phyloP scores from a whole-genome alignment of 2,329 filamentous ascomycete genomes.

The Hymenoscyphus linearis region DNA sequence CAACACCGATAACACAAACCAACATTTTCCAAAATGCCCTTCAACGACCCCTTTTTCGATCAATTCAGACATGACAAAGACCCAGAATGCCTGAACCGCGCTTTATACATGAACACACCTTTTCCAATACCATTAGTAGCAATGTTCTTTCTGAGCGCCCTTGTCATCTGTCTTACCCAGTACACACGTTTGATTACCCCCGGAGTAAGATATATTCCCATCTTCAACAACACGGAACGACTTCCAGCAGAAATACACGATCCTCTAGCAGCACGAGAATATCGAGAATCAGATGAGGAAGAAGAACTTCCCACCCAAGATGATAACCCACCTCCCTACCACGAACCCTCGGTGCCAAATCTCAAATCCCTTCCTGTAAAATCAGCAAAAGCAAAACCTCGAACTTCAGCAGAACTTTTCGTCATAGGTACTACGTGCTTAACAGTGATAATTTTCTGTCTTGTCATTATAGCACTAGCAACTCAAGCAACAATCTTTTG shows the following conservation, averaged over 20 bases:
- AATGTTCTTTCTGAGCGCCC: background rate
- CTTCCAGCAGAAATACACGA: too few species aligned
- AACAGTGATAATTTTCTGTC: background rate
- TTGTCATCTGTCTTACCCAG: background rate
- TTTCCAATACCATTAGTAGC: background rate
- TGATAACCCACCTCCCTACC: background rate
- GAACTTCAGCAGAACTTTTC: background rate
- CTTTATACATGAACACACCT: background rate
- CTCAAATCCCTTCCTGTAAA: background rate
- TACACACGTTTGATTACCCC: background rate
- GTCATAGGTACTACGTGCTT: background rate
- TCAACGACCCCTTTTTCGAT: background rate
- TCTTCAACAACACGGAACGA: background rate
- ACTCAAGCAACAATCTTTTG: background rate
- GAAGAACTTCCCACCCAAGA: background rate
- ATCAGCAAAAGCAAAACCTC: background rate
- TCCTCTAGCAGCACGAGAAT: background rate
- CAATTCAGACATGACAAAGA: background rate
- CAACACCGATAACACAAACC: background rate
- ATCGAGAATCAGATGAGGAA: background rate
- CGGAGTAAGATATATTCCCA: background rate
- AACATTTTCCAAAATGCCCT: background rate
- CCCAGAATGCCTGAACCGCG: background rate
- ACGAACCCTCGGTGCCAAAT: background rate
- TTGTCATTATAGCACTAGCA: background rate